A percentile compares a stretch with the other conserved stretches of the same genome.
Conservation (phyloP, 768 basidiomycete genomes). For the Cystobasidium ongulense region DNA sequence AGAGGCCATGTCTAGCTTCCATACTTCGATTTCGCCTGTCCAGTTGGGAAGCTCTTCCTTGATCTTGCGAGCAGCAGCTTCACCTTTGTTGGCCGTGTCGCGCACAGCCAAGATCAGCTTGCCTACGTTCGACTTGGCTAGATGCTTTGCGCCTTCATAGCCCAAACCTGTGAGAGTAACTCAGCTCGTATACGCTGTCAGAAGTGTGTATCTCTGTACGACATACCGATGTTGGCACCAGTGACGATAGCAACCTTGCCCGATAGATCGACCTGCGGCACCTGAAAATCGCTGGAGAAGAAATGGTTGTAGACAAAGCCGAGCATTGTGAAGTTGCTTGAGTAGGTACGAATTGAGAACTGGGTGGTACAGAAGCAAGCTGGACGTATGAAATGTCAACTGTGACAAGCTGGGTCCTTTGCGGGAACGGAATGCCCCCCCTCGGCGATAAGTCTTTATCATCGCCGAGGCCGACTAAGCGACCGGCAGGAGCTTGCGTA, state of each 20-base stretch:
- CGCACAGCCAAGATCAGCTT: not conserved
- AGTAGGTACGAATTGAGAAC: not conserved
- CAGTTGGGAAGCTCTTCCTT: not conserved
- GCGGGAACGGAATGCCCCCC: no score
- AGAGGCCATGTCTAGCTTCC: not conserved
- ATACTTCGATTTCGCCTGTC: not conserved
- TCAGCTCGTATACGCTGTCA: not conserved
- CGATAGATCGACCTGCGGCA: not conserved
- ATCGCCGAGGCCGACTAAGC: not conserved
- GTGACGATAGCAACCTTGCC: not conserved
- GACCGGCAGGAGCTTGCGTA: not conserved
- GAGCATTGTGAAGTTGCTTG: not conserved
- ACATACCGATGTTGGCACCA: not conserved
- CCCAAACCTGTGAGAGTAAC: not conserved
- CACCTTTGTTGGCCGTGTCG: not conserved
- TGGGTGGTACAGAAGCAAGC: not conserved
- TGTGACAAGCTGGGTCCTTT: not conserved
- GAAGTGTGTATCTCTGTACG: no score
- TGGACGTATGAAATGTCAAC: not conserved
- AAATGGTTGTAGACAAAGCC: not conserved
- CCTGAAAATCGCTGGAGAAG: not conserved
- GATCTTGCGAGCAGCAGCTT: not conserved
- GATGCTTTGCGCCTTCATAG: conserved; percentile 8
- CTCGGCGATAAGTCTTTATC: not conserved
- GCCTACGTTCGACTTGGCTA: not conserved